phyloP scores from a whole-genome alignment of 495 filamentous ascomycete genomes.

The Aspergillus steynii region DNA sequence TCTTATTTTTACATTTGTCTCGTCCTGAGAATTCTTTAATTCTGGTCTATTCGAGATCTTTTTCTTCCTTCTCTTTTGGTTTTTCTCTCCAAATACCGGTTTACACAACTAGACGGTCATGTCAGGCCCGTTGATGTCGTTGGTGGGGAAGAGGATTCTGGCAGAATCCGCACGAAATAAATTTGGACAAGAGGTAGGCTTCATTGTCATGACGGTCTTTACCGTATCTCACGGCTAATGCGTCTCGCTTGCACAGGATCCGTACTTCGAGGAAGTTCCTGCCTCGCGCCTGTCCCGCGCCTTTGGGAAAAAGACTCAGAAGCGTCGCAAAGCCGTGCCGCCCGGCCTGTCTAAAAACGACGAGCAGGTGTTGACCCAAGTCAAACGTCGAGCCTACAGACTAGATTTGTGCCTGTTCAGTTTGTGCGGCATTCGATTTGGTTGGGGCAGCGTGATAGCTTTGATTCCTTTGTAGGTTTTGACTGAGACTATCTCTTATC shows the following conservation, averaged over 20 bases:
- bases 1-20: background rate
- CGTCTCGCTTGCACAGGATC: constrained; percentile 48
- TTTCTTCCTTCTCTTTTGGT: constrained; percentile 14
- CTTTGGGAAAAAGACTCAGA: constrained; percentile 62
- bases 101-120: constrained; percentile 33
- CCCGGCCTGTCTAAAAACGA: constrained; percentile 77
- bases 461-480: constrained; percentile 71
- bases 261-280: constrained; percentile 72
- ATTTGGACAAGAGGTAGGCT: constrained; percentile 59
- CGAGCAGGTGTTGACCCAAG: constrained; percentile 71
- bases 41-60: background rate
- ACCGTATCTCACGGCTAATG: background rate
- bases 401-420: constrained; percentile 80
- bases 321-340: constrained; percentile 66
- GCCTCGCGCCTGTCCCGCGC: constrained; percentile 63
- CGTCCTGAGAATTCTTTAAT: background rate
- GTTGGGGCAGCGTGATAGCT: constrained; percentile 80
- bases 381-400: constrained; percentile 76
- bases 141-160: constrained; percentile 66
- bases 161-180: constrained; percentile 65
- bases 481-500: background rate
- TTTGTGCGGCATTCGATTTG: constrained; percentile 73
- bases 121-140: constrained; percentile 52
- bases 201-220: background rate
- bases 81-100: background rate